Evolutionary conservation across 352 stramenopile genomes (phyloP).

Genomic region (Pythium phragmiticola): DNA sequence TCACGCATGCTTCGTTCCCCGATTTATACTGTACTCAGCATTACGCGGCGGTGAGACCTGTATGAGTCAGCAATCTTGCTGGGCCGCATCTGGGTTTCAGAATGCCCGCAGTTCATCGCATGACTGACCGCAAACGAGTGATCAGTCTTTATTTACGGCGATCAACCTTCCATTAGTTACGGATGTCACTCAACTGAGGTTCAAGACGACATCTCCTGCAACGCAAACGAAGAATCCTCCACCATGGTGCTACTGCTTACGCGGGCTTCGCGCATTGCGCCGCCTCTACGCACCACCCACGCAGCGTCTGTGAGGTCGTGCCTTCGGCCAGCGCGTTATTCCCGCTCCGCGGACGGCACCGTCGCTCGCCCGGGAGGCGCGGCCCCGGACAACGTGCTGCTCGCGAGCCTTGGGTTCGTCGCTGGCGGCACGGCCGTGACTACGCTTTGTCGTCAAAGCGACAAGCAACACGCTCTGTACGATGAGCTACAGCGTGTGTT

Average conservation of each 20-base stretch:
- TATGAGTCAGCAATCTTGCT: no score
- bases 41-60: no score
- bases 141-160: no score
- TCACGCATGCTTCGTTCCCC: no score
- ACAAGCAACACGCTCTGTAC: background rate
- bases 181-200: no score
- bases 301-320: background rate
- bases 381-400: constrained; percentile 36
- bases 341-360: background rate
- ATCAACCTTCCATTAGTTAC: no score
- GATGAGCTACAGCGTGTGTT: constrained; percentile 7
- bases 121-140: no score
- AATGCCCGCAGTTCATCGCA: no score
- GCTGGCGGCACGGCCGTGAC: constrained; percentile 46
- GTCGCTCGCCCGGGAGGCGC: background rate
- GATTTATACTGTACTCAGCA: no score
- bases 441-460: constrained; percentile 17
- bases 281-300: background rate
- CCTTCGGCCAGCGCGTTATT: background rate
- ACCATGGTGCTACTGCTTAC: background rate
- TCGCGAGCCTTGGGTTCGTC: constrained; percentile 50
- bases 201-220: no score
- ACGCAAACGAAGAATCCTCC: background rate
- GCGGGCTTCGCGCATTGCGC: background rate
- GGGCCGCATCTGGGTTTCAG: no score